These are phyloP conservation scores for Hypoxylon perforatum DNA, from an alignment of 495 filamentous ascomycete species.

Conservation along the genomic window DNA sequence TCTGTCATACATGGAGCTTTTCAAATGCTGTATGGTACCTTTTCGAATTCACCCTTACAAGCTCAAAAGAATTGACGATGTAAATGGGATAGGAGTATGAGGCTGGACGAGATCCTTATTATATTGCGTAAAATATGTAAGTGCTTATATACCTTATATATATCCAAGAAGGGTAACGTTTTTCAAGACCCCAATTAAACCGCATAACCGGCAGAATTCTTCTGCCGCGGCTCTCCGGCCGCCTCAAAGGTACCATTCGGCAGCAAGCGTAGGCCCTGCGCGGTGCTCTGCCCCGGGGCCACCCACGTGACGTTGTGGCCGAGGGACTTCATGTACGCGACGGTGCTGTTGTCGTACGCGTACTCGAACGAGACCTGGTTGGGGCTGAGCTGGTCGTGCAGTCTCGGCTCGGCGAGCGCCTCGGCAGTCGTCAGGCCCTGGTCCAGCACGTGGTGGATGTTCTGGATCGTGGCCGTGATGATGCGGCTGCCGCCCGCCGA, in stretches of 20 bases:
- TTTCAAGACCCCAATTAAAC: constrained; percentile 54
- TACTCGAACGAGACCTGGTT: constrained; percentile 77
- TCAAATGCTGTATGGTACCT: too few relatives aligned
- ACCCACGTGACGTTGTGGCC: constrained; percentile 84
- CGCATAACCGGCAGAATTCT: constrained; percentile 75
- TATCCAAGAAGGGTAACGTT: not conserved
- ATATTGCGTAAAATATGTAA: too few relatives aligned
- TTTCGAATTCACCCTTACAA: too few relatives aligned
- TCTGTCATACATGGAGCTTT: too few relatives aligned
- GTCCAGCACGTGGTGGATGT: constrained; percentile 78
- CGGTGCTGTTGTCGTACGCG: constrained; percentile 72
- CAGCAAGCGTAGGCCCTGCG: constrained; percentile 74
- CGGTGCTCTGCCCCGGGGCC: constrained; percentile 70
- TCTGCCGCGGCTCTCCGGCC: constrained; percentile 78
- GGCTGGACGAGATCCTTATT: too few relatives aligned
- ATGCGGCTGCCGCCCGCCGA: constrained; percentile 90
- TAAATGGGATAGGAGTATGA: too few relatives aligned
- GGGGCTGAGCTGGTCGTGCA: constrained; percentile 88
- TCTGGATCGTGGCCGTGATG: constrained; percentile 84
- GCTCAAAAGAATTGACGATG: too few relatives aligned
- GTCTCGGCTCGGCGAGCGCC: constrained; percentile 71
- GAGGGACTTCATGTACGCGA: constrained; percentile 68
- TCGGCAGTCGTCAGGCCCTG: constrained; percentile 65
- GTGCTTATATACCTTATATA: too few relatives aligned
- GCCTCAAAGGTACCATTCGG: constrained; percentile 73